Base-by-base conservation (phyloP, 2,329 filamentous ascomycete species). In the Monilinia laxa region DNA sequence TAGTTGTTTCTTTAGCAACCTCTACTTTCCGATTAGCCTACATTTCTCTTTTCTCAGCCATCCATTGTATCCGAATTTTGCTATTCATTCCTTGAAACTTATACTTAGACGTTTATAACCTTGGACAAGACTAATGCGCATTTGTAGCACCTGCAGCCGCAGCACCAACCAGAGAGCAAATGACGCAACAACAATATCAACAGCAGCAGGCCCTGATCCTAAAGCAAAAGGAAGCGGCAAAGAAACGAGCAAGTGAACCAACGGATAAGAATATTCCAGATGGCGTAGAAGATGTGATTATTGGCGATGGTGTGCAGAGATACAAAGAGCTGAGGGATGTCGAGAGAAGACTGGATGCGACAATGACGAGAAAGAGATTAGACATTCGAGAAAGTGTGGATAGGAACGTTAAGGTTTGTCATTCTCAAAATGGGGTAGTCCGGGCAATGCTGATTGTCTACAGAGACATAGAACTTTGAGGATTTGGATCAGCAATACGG, bases 221-320 rank as follows among this genome's bases (percentile, higher is more conserved):
- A 16, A 79, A 83, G 71, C 85, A 86, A 55, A 84, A 82, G 71
- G 89, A 91, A 76, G 83, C 87, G 70, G 88, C 90, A 56, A 92
- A 93, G 78, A 87, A 93, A 69, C 88, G 92, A 72, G 92, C 91
- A 75, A 88, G 89, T 76, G 96, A 94, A 79, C 95, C 95, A 1
- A 97, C 93, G 67, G 95, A 99, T 79, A 96, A 92, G 83, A 95
- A 92, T 74, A 87, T 99, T 35, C 93, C 95, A 51, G 93, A 98
- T 71, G 93, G 92, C 66, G 84, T 97, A 55, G 93, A 96, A 73
- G 88, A 92, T 58, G 86, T 90, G 70, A 86, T 92, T 69, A 87
- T 96, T 70, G 92, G 91, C 70, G 91, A 96, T 77, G 89, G 90
- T 51, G 92, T 90, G 55, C 83, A 89, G 76, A 85, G 92, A 72